Percentiles rank a stretch among this genome's conserved stretches.
Conservation (phyloP, 2,329 filamentous ascomycete genomes). For the Calonectria naviculata region DNA sequence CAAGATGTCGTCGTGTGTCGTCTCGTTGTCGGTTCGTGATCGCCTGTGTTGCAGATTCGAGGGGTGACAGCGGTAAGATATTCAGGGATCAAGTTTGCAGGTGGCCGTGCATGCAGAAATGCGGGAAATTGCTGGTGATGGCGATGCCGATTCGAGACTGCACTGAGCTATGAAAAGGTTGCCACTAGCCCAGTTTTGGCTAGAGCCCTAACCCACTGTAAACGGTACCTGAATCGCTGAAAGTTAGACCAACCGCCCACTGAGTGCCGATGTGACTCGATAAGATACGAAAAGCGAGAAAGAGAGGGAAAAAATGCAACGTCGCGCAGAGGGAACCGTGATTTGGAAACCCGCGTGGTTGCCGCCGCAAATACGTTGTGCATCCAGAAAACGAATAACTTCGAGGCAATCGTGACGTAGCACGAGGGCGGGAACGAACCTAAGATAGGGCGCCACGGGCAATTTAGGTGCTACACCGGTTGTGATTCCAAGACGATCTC, state of each 20-base stretch:
- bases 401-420: slow-evolving; percentile 28
- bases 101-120: slow-evolving; percentile 36
- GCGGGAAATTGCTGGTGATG: slow-evolving; percentile 52
- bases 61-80: slow-evolving; percentile 30
- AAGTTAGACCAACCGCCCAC: slow-evolving; percentile 17
- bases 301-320: background rate
- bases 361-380: background rate
- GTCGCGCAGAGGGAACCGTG: background rate
- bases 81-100: slow-evolving; percentile 32
- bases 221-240: slow-evolving; percentile 40
- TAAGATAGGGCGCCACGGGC: slow-evolving; percentile 35
- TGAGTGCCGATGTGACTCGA: slow-evolving; percentile 3
- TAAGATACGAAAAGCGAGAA: slow-evolving; percentile 14
- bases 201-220: slow-evolving; percentile 32
- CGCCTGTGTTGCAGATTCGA: slow-evolving; percentile 21
- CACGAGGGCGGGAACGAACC: slow-evolving; percentile 31
- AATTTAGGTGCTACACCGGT: slow-evolving; percentile 35
- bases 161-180: slow-evolving; percentile 29
- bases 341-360: background rate
- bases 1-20: slow-evolving; percentile 2
- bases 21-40: slow-evolving; percentile 19
- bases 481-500: slow-evolving; percentile 22
- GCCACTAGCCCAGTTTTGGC: slow-evolving; percentile 33
- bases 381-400: background rate
- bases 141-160: slow-evolving; percentile 40